Evolutionary conservation across 306 rosid genomes (phyloP).

Genomic region (Leucaena leucocephala): DNA sequence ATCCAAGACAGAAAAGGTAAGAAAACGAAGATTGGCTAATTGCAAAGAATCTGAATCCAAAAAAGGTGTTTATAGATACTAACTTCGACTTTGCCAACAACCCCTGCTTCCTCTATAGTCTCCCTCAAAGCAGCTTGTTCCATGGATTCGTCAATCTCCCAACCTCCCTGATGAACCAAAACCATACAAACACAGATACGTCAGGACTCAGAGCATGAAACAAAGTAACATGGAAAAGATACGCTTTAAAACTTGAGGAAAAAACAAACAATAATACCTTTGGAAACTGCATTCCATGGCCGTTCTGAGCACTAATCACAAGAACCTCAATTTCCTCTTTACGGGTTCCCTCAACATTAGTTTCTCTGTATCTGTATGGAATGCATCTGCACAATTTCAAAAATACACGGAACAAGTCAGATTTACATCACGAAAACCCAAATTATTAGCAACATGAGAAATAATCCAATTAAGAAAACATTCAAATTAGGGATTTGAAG

Average conservation of each 20-base stretch:
- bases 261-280: conserved; percentile 54
- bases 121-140: conserved; percentile 88
- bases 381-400: conserved; percentile 73
- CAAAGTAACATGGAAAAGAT: background rate
- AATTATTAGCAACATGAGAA: conserved; percentile 2
- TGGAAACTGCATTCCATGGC: conserved; percentile 84
- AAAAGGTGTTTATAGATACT: conserved; percentile 39
- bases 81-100: conserved; percentile 71
- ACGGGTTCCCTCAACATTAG: conserved; percentile 33
- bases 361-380: conserved; percentile 73
- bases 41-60: background rate
- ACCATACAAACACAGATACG: conserved; percentile 32
- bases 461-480: conserved; percentile 32
- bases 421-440: background rate
- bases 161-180: conserved; percentile 80
- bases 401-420: conserved; percentile 21
- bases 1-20: conserved; percentile 27
- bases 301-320: conserved; percentile 85
- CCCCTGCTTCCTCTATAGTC: conserved; percentile 93
- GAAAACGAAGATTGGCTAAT: conserved; percentile 23
- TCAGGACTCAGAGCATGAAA: conserved; percentile 29
- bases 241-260: background rate
- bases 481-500: background rate
- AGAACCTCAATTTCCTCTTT: conserved; percentile 76
- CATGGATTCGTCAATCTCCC: conserved; percentile 86